phyloP scores from a whole-genome alignment of 2,329 filamentous ascomycete genomes.

The Ophiosphaerella korrae region DNA sequence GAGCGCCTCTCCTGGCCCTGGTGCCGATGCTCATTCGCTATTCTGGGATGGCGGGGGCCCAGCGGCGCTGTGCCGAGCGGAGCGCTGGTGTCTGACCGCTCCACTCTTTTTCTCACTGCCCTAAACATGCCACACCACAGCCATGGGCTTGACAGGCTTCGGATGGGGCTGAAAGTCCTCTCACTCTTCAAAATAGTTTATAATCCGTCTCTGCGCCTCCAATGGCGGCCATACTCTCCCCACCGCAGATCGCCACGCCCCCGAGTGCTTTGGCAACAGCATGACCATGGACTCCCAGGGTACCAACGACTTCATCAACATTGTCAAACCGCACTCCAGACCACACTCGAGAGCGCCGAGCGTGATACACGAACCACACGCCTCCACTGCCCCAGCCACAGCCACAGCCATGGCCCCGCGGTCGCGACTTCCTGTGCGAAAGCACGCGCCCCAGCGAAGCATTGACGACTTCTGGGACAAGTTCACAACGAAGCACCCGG shows the following conservation, averaged over 20 bases:
- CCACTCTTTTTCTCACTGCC: slow-evolving; percentile 41
- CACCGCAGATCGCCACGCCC: slow-evolving; percentile 18
- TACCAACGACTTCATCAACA: slow-evolving; percentile 45
- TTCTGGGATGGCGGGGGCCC: slow-evolving; percentile 28
- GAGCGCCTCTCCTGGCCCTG: slow-evolving; percentile 11
- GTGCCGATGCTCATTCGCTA: slow-evolving; percentile 32
- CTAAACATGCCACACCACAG: slow-evolving; percentile 39
- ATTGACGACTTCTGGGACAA: slow-evolving; percentile 76
- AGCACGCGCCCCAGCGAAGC: slow-evolving; percentile 66
- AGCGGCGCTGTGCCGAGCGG: slow-evolving; percentile 38
- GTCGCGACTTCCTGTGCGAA: slow-evolving; percentile 44
- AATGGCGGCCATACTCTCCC: slow-evolving; percentile 30
- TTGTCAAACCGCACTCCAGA: slow-evolving; percentile 34
- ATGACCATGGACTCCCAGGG: slow-evolving; percentile 44
- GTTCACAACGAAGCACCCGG: slow-evolving; percentile 70
- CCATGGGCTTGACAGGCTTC: slow-evolving; percentile 30
- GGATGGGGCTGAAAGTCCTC: slow-evolving; percentile 37
- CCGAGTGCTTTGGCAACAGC: slow-evolving; percentile 19
- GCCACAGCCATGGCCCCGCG: slow-evolving; percentile 11
- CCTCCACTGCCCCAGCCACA: neutral
- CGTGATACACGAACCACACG: slow-evolving; percentile 37
- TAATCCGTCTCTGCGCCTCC: slow-evolving; percentile 28
- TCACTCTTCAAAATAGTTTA: slow-evolving; percentile 25
- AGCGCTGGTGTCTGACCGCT: slow-evolving; percentile 36
- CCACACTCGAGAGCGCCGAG: slow-evolving; percentile 43